phyloP scores from a whole-genome alignment of 306 rosid species.

The Sophora flavescens region DNA sequence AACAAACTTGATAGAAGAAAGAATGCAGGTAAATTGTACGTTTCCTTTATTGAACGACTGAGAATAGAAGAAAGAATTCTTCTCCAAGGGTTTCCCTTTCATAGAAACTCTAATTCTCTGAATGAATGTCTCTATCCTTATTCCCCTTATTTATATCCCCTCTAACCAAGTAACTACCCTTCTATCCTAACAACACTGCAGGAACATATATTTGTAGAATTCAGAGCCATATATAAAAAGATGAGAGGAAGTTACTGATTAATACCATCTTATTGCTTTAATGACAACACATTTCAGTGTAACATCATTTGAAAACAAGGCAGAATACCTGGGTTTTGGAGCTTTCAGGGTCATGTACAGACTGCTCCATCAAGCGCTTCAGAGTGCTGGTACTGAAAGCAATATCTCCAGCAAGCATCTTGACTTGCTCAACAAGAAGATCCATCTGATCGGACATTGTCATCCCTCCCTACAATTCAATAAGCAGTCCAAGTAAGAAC shows the following conservation, averaged over 20 bases:
- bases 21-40: too few relatives aligned
- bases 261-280: background rate
- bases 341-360: conserved; percentile 81
- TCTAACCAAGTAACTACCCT: background rate
- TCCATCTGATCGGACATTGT: conserved; percentile 94
- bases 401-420: conserved; percentile 98
- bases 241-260: background rate
- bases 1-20: conserved; percentile 22
- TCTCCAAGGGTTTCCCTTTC: background rate
- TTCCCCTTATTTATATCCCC: background rate
- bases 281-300: conserved; percentile 31
- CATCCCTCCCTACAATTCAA: conserved; percentile 78
- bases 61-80: background rate
- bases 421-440: conserved; percentile 97
- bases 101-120: background rate
- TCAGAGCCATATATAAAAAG: background rate
- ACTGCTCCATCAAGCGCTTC: conserved; percentile 94
- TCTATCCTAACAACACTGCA: background rate
- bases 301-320: conserved; percentile 10
- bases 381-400: conserved; percentile 97
- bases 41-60: background rate
- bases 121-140: background rate
- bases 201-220: background rate
- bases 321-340: conserved; percentile 76
- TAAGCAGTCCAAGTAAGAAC: conserved; percentile 34